Evolutionary conservation across 306 rosid genomes (phyloP).

Genomic region (Rosa persica): DNA sequence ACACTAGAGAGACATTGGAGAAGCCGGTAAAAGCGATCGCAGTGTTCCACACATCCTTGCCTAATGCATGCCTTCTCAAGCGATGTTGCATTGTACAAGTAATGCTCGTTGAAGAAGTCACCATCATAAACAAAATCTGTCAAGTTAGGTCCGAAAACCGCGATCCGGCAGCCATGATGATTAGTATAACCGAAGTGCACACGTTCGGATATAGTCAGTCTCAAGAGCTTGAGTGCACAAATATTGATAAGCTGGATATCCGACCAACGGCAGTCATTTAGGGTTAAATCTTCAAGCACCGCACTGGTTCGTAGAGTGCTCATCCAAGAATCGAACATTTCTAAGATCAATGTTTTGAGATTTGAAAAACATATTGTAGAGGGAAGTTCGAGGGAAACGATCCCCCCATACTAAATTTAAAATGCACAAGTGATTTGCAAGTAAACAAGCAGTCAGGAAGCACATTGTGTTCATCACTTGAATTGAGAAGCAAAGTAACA

Average conservation of each 20-base stretch:
- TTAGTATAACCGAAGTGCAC: not conserved
- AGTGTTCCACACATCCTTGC: not conserved
- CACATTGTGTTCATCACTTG: not conserved
- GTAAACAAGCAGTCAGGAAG: not conserved
- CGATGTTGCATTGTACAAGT: not conserved
- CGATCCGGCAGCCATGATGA: not conserved
- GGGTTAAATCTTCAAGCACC: not conserved
- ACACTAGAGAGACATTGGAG: not conserved
- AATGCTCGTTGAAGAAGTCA: not conserved
- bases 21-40: not conserved
- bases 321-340: not conserved
- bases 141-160: not conserved
- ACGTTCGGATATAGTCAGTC: no score
- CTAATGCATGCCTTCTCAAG: not conserved
- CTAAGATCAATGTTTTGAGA: not conserved
- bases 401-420: not conserved
- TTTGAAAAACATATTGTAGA: not conserved
- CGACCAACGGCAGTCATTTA: not conserved
- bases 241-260: not conserved
- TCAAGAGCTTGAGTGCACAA: not conserved
- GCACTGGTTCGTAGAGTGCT: not conserved
- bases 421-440: not conserved
- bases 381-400: not conserved
- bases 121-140: not conserved
- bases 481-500: no score